Evolutionary conservation across 2,329 filamentous ascomycete genomes (phyloP).

Genomic region (Coniella vitis): DNA sequence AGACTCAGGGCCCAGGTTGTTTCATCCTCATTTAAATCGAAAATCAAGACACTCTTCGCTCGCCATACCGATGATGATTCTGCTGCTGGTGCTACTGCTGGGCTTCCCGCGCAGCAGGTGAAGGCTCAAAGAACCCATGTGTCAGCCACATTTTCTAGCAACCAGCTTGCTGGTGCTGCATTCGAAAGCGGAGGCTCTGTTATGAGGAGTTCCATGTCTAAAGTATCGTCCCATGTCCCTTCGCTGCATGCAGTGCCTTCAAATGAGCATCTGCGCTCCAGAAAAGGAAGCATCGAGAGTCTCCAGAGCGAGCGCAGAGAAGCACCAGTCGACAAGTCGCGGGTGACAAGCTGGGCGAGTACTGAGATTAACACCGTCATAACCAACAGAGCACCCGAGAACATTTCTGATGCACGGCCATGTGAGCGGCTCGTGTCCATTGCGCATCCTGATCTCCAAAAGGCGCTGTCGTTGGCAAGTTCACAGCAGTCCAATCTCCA

Average conservation of each 20-base stretch:
- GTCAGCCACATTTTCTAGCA: constrained; percentile 17
- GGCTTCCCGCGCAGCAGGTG: constrained; percentile 47
- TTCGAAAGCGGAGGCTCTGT: constrained; percentile 14
- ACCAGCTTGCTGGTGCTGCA: constrained; percentile 8
- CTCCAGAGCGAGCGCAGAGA: constrained; percentile 31
- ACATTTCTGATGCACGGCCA: constrained; percentile 36
- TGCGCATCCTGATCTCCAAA: constrained; percentile 45
- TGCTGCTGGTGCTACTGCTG: background rate
- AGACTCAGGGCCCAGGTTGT: constrained; percentile 52
- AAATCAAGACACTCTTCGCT: constrained; percentile 52
- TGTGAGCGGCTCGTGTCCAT: constrained; percentile 57
- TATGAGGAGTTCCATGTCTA: constrained; percentile 29
- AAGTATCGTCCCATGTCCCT: constrained; percentile 42
- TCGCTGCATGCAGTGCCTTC: constrained; percentile 42
- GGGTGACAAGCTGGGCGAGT: constrained; percentile 67
- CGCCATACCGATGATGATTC: constrained; percentile 29
- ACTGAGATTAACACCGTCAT: constrained; percentile 52
- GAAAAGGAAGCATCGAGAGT: constrained; percentile 49
- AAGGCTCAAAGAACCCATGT: constrained; percentile 33
- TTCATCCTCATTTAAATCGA: constrained; percentile 55
- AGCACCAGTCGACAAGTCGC: constrained; percentile 47
- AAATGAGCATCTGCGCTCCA: constrained; percentile 41
- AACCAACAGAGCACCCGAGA: constrained; percentile 32
- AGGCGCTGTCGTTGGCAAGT: constrained; percentile 32
- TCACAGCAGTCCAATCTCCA: constrained; percentile 23